These are phyloP conservation scores for Aureobasidium sp. DNA, from an alignment of 2,329 filamentous ascomycete genomes.

Conservation along the genomic window DNA sequence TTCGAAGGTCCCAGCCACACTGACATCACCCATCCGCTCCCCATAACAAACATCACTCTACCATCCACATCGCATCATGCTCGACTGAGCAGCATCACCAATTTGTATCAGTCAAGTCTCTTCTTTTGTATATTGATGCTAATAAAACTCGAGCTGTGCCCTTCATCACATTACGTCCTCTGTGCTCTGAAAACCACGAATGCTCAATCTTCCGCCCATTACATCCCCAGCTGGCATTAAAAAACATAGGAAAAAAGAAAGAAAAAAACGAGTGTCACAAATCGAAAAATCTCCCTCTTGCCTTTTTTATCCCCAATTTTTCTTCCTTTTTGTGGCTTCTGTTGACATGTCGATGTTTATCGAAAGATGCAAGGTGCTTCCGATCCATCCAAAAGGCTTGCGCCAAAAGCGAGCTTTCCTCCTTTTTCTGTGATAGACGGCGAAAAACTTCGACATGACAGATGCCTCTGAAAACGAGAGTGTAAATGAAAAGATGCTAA, in stretches of 20 bases:
- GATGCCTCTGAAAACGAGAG: conserved; percentile 4
- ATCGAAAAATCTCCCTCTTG: not conserved
- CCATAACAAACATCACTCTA: not conserved
- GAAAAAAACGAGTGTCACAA: conserved; percentile 1
- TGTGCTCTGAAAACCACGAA: not conserved
- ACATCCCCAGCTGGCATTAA: conserved; percentile 6
- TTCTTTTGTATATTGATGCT: conserved; percentile 2
- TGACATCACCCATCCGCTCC: not conserved
- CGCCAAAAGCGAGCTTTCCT: conserved; percentile 9
- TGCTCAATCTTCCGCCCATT: conserved; percentile 1
- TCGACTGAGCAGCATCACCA: not conserved
- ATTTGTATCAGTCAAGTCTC: not conserved
- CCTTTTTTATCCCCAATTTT: conserved; percentile 1
- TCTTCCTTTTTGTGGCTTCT: not conserved
- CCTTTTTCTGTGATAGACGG: conserved; percentile 9
- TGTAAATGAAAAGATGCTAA: conserved; percentile 11
- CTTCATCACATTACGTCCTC: conserved; percentile 3
- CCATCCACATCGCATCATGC: not conserved
- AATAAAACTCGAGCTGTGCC: not conserved
- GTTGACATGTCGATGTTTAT: not conserved
- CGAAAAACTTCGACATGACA: conserved; percentile 9
- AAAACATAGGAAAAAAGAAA: conserved; percentile 6
- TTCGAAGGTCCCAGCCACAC: not conserved
- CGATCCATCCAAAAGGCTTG: conserved; percentile 11
- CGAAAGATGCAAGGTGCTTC: not conserved